Conservation (phyloP, 2,329 filamentous ascomycete genomes). For the Fusarium acutatum region DNA sequence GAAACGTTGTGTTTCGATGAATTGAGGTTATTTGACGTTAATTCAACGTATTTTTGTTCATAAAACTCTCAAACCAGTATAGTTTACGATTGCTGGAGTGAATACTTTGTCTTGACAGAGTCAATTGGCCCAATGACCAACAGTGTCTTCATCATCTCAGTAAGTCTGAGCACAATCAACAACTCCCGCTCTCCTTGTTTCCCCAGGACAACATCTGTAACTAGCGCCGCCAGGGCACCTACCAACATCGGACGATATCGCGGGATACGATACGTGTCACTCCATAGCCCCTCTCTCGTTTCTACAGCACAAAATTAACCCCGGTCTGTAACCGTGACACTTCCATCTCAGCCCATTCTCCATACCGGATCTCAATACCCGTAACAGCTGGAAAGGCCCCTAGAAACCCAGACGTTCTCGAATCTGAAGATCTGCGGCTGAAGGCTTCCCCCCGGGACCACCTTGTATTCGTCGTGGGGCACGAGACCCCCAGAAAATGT, state of each 20-base stretch:
- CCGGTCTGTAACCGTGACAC: conserved; percentile 14
- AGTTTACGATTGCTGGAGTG: too few species aligned
- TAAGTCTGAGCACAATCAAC: not conserved
- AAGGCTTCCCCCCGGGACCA: not conserved
- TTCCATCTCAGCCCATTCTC: conserved; percentile 20
- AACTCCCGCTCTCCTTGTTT: conserved; percentile 14
- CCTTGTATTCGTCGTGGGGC: not conserved
- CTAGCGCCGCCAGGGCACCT: conserved; percentile 30
- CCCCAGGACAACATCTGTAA: conserved; percentile 26
- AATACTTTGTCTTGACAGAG: not conserved
- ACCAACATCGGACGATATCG: conserved; percentile 42
- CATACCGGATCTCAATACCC: conserved; percentile 20
- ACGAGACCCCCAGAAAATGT: conserved; percentile 17
- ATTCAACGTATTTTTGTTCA: not conserved
- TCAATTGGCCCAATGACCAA: not conserved
- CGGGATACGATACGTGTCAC: conserved; percentile 37
- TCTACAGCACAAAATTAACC: not conserved
- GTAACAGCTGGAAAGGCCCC: conserved; percentile 10
- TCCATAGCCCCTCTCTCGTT: conserved; percentile 7
- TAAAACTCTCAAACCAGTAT: too few species aligned
- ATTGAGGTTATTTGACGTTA: not conserved
- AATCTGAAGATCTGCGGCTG: conserved; percentile 13
- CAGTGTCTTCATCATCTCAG: not conserved
- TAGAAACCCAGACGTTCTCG: conserved; percentile 22
- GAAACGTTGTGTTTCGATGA: conserved; percentile 20